Evolutionary conservation across 2,329 filamentous ascomycete species (phyloP).

Genomic region (Paracorniculantispora psalliotae): DNA sequence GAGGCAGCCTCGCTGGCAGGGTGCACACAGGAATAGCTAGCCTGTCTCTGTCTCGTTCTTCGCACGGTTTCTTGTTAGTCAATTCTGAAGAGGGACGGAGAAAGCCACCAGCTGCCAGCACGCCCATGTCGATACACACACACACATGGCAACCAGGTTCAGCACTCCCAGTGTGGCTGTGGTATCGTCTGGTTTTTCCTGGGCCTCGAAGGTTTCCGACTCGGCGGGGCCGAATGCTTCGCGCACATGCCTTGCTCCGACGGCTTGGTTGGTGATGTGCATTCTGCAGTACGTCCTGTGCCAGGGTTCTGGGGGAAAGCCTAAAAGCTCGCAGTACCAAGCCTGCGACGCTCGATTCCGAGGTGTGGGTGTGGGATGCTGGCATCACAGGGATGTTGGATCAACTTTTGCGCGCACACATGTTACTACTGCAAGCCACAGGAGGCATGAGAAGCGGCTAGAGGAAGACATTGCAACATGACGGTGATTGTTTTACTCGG

Average conservation of each 20-base stretch:
- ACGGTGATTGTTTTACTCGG: too few relatives aligned
- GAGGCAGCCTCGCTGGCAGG: too few relatives aligned
- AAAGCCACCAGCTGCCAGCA: not conserved
- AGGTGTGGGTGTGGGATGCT: not conserved
- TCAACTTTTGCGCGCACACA: too few relatives aligned
- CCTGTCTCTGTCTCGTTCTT: too few relatives aligned
- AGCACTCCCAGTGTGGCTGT: not conserved
- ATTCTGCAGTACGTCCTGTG: not conserved
- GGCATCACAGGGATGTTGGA: not conserved
- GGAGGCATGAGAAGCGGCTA: too few relatives aligned
- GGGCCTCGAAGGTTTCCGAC: not conserved
- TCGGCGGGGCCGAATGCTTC: slow-evolving; percentile 9
- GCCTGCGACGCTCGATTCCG: not conserved
- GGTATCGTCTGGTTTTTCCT: not conserved
- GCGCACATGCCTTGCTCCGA: slow-evolving; percentile 5
- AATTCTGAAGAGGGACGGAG: too few relatives aligned
- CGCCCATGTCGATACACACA: not conserved
- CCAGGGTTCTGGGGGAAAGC: not conserved
- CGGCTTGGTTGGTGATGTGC: slow-evolving; percentile 8
- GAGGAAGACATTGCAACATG: too few relatives aligned
- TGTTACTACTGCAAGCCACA: too few relatives aligned
- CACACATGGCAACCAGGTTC: too few relatives aligned
- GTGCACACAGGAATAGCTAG: too few relatives aligned
- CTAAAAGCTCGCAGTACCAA: too few relatives aligned
- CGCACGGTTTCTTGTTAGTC: too few relatives aligned